Conservation (phyloP, 352 stramenopile genomes). For the Stephanocyclus meneghinianus region DNA sequence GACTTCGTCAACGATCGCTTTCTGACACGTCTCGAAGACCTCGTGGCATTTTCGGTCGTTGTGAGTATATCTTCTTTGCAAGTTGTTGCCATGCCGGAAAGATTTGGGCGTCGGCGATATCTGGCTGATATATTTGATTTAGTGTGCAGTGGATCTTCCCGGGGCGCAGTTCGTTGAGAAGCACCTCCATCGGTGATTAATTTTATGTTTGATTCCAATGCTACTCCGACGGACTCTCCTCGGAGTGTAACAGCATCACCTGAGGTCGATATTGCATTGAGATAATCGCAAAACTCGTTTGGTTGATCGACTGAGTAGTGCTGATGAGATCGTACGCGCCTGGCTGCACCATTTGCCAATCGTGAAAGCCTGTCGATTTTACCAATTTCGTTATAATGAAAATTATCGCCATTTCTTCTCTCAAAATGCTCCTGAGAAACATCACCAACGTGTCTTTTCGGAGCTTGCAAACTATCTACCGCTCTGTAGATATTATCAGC, state of each 20-base stretch:
- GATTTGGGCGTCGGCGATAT: slow-evolving; percentile 1
- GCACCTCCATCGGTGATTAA: too few species aligned
- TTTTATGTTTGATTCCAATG: too few species aligned
- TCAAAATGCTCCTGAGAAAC: too few species aligned
- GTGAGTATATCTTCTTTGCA: neutral
- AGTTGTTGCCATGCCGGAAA: neutral
- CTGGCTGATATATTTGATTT: neutral
- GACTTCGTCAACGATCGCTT: slow-evolving; percentile 4
- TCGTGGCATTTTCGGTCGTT: neutral
- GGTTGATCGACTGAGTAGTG: neutral
- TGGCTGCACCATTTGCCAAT: neutral
- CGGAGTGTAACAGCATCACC: neutral
- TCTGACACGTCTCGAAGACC: neutral
- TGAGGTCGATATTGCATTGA: slow-evolving; percentile 22
- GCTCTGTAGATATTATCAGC: neutral
- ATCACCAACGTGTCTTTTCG: too few species aligned
- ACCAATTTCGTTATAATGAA: neutral
- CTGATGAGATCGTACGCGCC: neutral
- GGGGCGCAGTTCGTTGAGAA: neutral
- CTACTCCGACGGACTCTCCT: neutral
- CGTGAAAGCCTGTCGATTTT: neutral
- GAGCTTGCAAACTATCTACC: neutral
- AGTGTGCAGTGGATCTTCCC: neutral
- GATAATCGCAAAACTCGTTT: slow-evolving; percentile 45
- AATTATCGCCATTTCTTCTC: neutral